These are phyloP conservation scores for Fusarium albidum DNA, from an alignment of 2,329 filamentous ascomycete species.

Conservation along the genomic window DNA sequence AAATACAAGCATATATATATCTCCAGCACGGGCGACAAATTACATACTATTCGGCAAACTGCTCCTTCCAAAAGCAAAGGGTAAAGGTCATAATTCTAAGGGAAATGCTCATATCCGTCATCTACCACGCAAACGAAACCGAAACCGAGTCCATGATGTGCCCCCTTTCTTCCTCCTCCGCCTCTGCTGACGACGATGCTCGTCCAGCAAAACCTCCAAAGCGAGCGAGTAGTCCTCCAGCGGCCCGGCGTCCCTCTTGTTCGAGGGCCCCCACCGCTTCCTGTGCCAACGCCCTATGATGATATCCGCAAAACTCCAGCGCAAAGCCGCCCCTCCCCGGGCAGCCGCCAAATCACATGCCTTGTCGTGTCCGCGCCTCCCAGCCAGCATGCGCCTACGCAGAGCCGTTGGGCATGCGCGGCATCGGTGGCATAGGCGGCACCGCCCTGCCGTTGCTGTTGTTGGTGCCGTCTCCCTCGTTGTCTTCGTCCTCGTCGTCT, in stretches of 20 bases:
- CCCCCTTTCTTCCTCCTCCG: slow-evolving; percentile 9
- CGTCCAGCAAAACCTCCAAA: slow-evolving; percentile 28
- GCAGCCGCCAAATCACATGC: slow-evolving; percentile 7
- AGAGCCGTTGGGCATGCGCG: slow-evolving; percentile 52
- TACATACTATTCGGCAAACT: no score
- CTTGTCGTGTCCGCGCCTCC: slow-evolving; percentile 16
- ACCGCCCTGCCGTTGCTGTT: slow-evolving; percentile 49
- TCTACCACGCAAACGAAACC: slow-evolving; percentile 25
- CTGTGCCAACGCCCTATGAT: slow-evolving; percentile 39
- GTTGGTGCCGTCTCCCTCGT: slow-evolving; percentile 61
- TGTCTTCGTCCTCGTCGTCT: slow-evolving; percentile 69
- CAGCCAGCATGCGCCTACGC: slow-evolving; percentile 34
- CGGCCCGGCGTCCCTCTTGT: slow-evolving; percentile 12
- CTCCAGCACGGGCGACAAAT: not conserved
- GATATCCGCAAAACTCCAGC: slow-evolving; percentile 41
- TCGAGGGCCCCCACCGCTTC: slow-evolving; percentile 14
- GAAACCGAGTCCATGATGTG: slow-evolving; percentile 24
- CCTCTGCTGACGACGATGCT: slow-evolving; percentile 11
- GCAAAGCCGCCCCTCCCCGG: slow-evolving; percentile 20
- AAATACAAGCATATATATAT: not conserved
- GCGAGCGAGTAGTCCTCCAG: slow-evolving; percentile 24
- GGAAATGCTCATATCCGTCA: slow-evolving; percentile 28
- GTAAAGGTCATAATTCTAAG: slow-evolving; percentile 25
- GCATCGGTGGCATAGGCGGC: slow-evolving; percentile 52
- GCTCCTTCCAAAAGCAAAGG: not conserved